phyloP scores from a whole-genome alignment of 371 early-diverging fungal species.

The Parasitella parasitica region DNA sequence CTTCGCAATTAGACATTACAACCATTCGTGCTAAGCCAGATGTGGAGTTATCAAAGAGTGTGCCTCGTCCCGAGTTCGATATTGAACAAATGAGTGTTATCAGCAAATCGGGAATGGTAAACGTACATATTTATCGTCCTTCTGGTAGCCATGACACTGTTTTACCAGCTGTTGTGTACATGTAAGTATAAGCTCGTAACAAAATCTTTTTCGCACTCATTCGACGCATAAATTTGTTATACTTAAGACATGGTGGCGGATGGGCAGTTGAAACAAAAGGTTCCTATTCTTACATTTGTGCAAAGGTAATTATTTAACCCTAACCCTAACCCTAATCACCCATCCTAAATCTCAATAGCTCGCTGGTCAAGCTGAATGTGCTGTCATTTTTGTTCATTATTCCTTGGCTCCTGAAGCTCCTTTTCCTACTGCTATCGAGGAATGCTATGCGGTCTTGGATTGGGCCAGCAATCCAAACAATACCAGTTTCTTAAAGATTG shows the following conservation, averaged over 20 bases:
- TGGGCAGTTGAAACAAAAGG: constrained; percentile 2
- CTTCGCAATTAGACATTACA: neutral
- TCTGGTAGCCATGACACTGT: neutral
- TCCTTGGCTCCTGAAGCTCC: constrained; percentile 28
- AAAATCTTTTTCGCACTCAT: neutral
- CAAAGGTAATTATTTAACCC: constrained; percentile 7
- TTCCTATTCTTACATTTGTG: neutral
- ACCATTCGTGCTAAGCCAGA: neutral
- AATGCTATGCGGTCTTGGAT: constrained; percentile 23
- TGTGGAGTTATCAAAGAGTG: neutral
- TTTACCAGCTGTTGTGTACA: constrained; percentile 14
- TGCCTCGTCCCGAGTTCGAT: neutral
- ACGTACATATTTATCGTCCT: constrained; percentile 14
- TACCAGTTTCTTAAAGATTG: constrained; percentile 2
- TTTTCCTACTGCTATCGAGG: constrained; percentile 30
- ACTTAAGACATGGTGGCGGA: constrained; percentile 23
- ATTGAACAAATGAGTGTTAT: neutral
- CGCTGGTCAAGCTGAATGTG: constrained; percentile 14
- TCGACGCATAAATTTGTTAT: neutral
- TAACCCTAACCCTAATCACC: too few relatives aligned
- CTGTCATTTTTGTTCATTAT: constrained; percentile 24
- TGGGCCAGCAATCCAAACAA: constrained; percentile 10
- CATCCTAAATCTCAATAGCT: neutral
- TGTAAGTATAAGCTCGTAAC: constrained; percentile 11
- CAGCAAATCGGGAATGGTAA: neutral